Evolutionary conservation across 2,329 filamentous ascomycete genomes (phyloP).

Genomic region (Lachnellula suecica): DNA sequence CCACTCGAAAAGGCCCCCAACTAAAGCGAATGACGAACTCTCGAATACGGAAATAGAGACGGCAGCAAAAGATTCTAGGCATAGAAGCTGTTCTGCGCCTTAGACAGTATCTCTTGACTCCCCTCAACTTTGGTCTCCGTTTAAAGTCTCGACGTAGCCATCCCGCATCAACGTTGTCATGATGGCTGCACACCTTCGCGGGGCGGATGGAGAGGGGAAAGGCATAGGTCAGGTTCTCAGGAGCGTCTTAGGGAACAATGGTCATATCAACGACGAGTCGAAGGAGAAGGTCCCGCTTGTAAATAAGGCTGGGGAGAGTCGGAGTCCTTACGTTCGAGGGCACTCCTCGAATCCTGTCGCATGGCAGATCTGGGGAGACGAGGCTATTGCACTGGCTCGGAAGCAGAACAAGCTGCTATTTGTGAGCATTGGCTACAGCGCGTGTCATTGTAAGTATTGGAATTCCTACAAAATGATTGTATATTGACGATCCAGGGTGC

Average conservation of each 20-base stretch:
- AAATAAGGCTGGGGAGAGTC: slow-evolving; percentile 60
- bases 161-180: slow-evolving; percentile 18
- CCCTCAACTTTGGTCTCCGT: too few species aligned
- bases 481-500: slow-evolving; percentile 53
- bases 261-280: slow-evolving; percentile 11
- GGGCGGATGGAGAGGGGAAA: slow-evolving; percentile 17
- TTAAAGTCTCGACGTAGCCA: too few species aligned
- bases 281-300: slow-evolving; percentile 34
- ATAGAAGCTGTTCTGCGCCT: too few species aligned
- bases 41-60: too few species aligned
- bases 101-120: too few species aligned
- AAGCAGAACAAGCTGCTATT: slow-evolving; percentile 87
- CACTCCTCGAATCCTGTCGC: slow-evolving; percentile 81
- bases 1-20: too few species aligned
- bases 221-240: slow-evolving; percentile 27
- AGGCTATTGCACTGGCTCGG: slow-evolving; percentile 74
- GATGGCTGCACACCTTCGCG: slow-evolving; percentile 30
- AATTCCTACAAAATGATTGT: neutral
- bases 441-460: slow-evolving; percentile 78
- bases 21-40: too few species aligned
- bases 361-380: slow-evolving; percentile 86
- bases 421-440: slow-evolving; percentile 90
- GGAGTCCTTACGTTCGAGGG: slow-evolving; percentile 68
- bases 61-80: too few species aligned
- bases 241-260: slow-evolving; percentile 6